Conservation (phyloP, 2,329 filamentous ascomycete genomes). For the Stagonosporopsis rhizophila region DNA sequence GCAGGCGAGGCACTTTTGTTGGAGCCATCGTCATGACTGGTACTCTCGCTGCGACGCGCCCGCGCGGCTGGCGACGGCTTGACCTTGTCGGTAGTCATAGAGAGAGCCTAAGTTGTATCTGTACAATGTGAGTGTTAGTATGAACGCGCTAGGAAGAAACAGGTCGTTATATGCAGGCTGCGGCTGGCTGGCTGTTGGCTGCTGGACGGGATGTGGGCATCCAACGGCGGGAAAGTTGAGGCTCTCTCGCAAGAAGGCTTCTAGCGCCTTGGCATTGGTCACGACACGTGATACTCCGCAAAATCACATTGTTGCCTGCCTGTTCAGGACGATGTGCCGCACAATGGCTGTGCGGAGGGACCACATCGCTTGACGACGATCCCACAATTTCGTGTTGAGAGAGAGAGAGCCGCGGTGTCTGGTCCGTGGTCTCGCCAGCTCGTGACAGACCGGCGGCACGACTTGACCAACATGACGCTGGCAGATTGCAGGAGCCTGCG, state of each 20-base stretch:
- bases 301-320: slow-evolving; percentile 6
- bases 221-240: slow-evolving; percentile 11
- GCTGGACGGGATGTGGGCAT: slow-evolving; percentile 12
- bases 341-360: not conserved
- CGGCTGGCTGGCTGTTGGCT: slow-evolving; percentile 14
- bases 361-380: slow-evolving; percentile 10
- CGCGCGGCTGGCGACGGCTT: slow-evolving; percentile 20
- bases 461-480: slow-evolving; percentile 1
- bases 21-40: slow-evolving; percentile 15
- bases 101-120: slow-evolving; percentile 16
- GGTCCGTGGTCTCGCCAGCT: not conserved
- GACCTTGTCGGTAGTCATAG: slow-evolving; percentile 28
- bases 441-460: slow-evolving; percentile 3
- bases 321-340: slow-evolving; percentile 8
- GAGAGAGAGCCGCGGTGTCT: slow-evolving; percentile 4
- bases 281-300: slow-evolving; percentile 12
- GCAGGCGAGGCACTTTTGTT: slow-evolving; percentile 18
- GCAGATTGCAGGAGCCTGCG: not conserved
- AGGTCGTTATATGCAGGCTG: slow-evolving; percentile 26
- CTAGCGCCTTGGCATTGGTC: slow-evolving; percentile 5
- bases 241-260: slow-evolving; percentile 10
- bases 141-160: slow-evolving; percentile 22
- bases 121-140: slow-evolving; percentile 27
- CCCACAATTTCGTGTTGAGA: slow-evolving; percentile 1
- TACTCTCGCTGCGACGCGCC: slow-evolving; percentile 18